Evolutionary conservation across 2,329 filamentous ascomycete genomes (phyloP), one percentile per base, ranked within the genome.

Genomic region (Pestalotiopsis sp.): DNA sequence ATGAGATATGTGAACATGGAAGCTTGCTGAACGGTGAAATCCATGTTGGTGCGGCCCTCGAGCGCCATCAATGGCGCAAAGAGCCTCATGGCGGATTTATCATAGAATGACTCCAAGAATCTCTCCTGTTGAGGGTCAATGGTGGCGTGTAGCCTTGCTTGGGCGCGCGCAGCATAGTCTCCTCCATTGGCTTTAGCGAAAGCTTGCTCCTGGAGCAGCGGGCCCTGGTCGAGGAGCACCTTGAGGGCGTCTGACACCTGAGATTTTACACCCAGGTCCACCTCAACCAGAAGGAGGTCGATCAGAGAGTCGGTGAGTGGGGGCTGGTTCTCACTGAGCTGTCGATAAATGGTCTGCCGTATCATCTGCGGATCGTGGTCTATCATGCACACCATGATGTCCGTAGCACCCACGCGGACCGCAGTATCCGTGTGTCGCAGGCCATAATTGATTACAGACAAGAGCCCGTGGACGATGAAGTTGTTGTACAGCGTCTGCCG

Each of bases 331-430:
- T 98, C 94, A 71, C 92, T 91, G 70, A 98, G 91, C 72, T 97
- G 94, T 70, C 94, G 93, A 78, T 97, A 95, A 73, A 98, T 94
- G 66, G 95, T 97, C 72, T 92, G 90, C 62, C 96, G 92, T 77
- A 99, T 95, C 91, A 98, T 94, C 73, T 94, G 89, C 2, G 95
- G 92, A 74, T 99, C 96, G 76, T 98, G 94, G 74, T 99, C 96
- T 73, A 99, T 96, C 80, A 98, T 90, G 4, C 94, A 93, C 7
- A 98, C 93, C 62, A 99, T 81, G 40, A 98, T 94, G 73, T 99
- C 96, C 2, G 94, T 97, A 11, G 94, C 96, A 4, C 94, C 97
- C 2, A 97, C 94, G 69, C 96, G 88, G 65, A 98, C 92, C 0
- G 91, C 86, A 13, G 96, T 92, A 74, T 97, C 94, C 58, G 87